Percentiles rank a stretch among this genome's conserved stretches.
phyloP scores from a whole-genome alignment of 2,329 filamentous ascomycete genomes.

The Rasamsonia emersonii region DNA sequence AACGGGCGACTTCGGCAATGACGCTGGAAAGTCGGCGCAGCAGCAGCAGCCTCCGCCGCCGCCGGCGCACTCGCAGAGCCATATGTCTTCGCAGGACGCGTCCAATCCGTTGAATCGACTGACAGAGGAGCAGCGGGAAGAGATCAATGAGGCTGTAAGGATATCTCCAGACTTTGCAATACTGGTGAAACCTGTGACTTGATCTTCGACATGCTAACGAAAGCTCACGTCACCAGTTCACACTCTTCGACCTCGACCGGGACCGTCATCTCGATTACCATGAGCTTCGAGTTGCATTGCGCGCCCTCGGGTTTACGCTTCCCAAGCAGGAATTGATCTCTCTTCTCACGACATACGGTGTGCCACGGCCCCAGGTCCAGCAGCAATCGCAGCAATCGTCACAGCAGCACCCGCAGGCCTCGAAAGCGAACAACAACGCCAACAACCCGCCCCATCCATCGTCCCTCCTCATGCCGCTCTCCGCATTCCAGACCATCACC shows the following conservation, averaged over 20 bases:
- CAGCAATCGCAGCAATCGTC: constrained; percentile 11
- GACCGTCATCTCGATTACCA: constrained; percentile 94
- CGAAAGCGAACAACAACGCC: constrained; percentile 23
- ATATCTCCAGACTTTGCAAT: neutral
- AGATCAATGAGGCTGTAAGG: constrained; percentile 86
- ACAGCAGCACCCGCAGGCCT: constrained; percentile 31
- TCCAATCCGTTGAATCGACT: constrained; percentile 48
- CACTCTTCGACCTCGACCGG: constrained; percentile 93
- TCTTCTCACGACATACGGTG: constrained; percentile 72
- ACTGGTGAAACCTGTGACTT: no score
- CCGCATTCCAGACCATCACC: constrained; percentile 66
- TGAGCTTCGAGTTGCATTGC: constrained; percentile 93
- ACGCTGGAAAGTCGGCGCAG: constrained; percentile 10
- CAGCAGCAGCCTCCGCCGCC: constrained; percentile 17
- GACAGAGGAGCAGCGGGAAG: constrained; percentile 81
- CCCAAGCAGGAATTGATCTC: constrained; percentile 76
- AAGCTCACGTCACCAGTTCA: constrained; percentile 73
- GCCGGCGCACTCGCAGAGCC: constrained; percentile 33
- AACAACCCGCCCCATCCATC: constrained; percentile 50
- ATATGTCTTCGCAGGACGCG: constrained; percentile 33
- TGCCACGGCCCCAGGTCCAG: constrained; percentile 52
- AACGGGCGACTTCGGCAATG: constrained; percentile 16
- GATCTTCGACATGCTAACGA: no score
- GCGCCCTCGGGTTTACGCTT: constrained; percentile 88
- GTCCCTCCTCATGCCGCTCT: constrained; percentile 63